A percentile compares a stretch with the other conserved stretches of the same genome.
These are phyloP conservation scores for Lecanoromycetidae sp. DNA, from an alignment of 2,329 filamentous ascomycete genomes.

Conservation along the genomic window DNA sequence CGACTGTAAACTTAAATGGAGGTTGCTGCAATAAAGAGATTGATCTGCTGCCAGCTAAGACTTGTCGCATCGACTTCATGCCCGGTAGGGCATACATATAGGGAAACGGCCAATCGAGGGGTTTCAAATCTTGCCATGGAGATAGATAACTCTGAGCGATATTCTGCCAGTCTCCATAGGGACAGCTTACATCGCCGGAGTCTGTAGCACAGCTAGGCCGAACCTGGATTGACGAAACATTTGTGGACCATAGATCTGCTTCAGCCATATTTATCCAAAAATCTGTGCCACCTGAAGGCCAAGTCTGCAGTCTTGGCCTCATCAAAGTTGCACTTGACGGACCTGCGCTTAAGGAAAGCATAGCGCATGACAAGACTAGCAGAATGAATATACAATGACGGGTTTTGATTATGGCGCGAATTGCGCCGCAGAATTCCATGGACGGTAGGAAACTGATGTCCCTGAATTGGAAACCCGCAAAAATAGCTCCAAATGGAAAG, in stretches of 20 bases:
- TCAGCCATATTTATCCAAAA: conserved; percentile 16
- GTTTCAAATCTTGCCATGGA: not conserved
- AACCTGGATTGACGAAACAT: conserved; percentile 3
- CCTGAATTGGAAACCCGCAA: conserved; percentile 19
- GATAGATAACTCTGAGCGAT: conserved; percentile 9
- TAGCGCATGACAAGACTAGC: conserved; percentile 16
- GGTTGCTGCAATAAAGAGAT: not conserved
- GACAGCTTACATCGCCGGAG: conserved; percentile 13
- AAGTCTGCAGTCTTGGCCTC: conserved; percentile 19
- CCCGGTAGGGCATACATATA: not conserved
- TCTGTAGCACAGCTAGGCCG: conserved; percentile 10
- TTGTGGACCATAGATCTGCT: conserved; percentile 10
- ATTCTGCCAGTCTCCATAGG: conserved; percentile 12
- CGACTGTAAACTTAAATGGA: conserved; percentile 1
- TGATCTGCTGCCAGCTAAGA: not conserved
- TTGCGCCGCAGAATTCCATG: conserved; percentile 19
- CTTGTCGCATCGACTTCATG: not conserved
- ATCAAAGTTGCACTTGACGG: conserved; percentile 21
- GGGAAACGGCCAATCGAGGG: not conserved
- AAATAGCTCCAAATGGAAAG: conserved; percentile 20
- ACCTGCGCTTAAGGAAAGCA: conserved; percentile 19
- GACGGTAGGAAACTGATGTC: conserved; percentile 21
- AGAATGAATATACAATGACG: too few species aligned
- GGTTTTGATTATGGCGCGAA: too few species aligned
- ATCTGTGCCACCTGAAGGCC: conserved; percentile 16